Conservation (phyloP, 176 grass and related monocot genomes). For the Rhynchospora breviuscula region DNA sequence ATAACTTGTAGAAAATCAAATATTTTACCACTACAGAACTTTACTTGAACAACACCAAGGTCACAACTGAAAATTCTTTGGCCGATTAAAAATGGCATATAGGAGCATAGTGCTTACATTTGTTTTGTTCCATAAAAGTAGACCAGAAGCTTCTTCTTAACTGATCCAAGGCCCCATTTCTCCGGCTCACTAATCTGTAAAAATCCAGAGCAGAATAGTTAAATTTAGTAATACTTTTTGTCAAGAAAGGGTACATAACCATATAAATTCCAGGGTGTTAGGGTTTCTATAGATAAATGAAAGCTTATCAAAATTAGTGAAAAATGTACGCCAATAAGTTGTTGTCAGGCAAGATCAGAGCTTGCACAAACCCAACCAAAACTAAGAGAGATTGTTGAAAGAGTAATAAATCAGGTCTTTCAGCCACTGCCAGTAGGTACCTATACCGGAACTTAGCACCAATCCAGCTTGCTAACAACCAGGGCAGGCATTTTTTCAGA, state of each 20-base stretch:
- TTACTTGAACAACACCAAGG: constrained; percentile 10
- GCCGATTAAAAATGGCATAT: background rate
- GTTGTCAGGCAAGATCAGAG: background rate
- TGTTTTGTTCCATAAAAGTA: constrained; percentile 99
- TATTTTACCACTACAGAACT: background rate
- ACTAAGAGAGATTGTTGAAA: background rate
- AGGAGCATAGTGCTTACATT: constrained; percentile 59
- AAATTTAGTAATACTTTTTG: background rate
- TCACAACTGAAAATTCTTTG: background rate
- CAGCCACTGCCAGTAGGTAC: background rate
- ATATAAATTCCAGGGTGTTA: background rate
- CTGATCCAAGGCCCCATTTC: constrained; percentile 55
- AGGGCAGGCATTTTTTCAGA: background rate
- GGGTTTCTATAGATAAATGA: background rate
- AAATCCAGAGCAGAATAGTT: background rate
- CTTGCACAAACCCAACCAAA: background rate
- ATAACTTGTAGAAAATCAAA: background rate
- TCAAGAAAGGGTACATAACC: background rate
- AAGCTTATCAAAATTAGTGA: background rate
- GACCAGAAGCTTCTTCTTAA: constrained; percentile 79
- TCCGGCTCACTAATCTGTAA: constrained; percentile 86
- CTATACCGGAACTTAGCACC: background rate
- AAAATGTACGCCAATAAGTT: background rate
- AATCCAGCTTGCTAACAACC: background rate
- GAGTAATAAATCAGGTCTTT: background rate